Evolutionary conservation across 345 rosid species (phyloP).

Genomic region (Viola odorata): DNA sequence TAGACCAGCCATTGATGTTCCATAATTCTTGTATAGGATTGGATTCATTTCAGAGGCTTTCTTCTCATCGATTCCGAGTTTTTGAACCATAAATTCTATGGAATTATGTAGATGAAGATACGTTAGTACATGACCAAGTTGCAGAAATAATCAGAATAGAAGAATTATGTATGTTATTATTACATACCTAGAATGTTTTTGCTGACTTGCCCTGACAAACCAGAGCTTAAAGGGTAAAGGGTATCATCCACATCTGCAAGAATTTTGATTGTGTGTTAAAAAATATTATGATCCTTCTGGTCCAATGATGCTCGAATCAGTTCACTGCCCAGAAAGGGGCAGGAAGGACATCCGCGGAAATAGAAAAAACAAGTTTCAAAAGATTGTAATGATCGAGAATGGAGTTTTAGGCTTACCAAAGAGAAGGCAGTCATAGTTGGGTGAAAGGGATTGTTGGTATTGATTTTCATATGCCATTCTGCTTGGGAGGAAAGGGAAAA

Average conservation of each 20-base stretch:
- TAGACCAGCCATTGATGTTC: conserved; percentile 24
- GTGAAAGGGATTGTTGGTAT: background rate
- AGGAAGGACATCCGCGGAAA: background rate
- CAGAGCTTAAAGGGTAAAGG: conserved; percentile 70
- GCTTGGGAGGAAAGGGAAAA: background rate
- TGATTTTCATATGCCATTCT: conserved; percentile 13
- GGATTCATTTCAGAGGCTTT: conserved; percentile 5
- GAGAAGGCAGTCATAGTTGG: conserved; percentile 70
- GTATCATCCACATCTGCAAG: conserved; percentile 84
- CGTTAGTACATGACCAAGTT: background rate
- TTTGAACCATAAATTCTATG: conserved; percentile 16
- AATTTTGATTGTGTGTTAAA: background rate
- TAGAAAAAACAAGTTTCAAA: background rate
- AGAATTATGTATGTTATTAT: background rate
- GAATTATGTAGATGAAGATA: background rate
- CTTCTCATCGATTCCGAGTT: conserved; percentile 11
- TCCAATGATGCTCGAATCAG: no score
- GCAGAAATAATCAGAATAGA: background rate
- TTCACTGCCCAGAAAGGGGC: background rate
- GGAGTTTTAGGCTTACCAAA: conserved; percentile 44
- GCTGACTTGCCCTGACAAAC: conserved; percentile 50
- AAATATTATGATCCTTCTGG: no score
- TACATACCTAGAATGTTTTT: conserved; percentile 57
- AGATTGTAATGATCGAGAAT: background rate
- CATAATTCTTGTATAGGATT: conserved; percentile 16